Percentiles rank a stretch among this genome's conserved stretches.
Conservation (phyloP, 768 basidiomycete genomes). For the Artomyces pyxidatus region DNA sequence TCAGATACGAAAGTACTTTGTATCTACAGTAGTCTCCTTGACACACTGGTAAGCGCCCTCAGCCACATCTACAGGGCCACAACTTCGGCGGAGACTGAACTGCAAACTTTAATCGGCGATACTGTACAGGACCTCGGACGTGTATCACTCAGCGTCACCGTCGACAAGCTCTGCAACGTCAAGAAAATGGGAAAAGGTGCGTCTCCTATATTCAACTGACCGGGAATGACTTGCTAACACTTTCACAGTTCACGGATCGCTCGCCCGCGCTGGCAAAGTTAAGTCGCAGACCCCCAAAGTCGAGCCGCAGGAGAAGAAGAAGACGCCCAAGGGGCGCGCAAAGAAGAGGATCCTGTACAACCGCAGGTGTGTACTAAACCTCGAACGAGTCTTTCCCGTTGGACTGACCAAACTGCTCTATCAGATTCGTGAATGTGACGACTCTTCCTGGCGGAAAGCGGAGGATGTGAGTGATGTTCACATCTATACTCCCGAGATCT, state of each 20-base stretch:
- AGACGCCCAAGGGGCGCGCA: conserved; percentile 93
- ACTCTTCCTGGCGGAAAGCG: conserved; percentile 87
- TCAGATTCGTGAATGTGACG: conserved; percentile 90
- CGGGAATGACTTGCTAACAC: not conserved
- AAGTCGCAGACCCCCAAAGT: conserved; percentile 98
- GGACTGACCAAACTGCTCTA: not conserved
- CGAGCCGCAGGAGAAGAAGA: conserved; percentile 99
- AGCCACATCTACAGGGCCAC: not conserved
- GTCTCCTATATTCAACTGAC: not conserved
- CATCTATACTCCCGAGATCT: not conserved
- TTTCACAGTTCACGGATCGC: conserved; percentile 87
- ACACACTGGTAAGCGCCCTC: too few relatives aligned
- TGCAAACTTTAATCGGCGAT: not conserved
- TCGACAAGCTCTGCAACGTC: conserved; percentile 10
- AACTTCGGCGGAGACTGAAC: not conserved
- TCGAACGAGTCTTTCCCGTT: not conserved
- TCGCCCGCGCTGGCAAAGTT: conserved; percentile 99
- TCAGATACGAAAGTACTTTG: not conserved
- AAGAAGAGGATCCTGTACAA: conserved; percentile 96
- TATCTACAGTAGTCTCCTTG: too few relatives aligned
- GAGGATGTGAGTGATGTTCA: conserved; percentile 71
- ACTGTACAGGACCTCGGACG: not conserved
- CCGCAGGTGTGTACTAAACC: conserved; percentile 56
- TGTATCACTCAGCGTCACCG: not conserved
- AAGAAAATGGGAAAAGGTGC: conserved; percentile 21